Conservation (phyloP, 2,329 filamentous ascomycete species). For the Xylaria multiplex region DNA sequence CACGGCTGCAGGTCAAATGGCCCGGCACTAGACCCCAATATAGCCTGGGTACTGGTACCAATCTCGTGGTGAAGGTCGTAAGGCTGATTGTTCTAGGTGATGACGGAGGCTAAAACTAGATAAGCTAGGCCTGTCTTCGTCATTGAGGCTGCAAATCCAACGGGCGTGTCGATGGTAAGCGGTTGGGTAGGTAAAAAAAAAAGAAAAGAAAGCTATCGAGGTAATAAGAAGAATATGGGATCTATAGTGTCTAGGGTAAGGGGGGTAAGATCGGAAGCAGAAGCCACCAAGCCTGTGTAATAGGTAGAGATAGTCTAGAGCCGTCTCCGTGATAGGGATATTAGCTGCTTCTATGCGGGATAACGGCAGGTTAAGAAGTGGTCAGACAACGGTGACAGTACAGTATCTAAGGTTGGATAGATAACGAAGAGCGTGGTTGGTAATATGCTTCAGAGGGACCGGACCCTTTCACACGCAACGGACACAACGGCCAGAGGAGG, state of each 20-base stretch:
- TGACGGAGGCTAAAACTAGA: constrained; percentile 64
- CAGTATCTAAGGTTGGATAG: constrained; percentile 2
- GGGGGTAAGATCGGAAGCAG: constrained; percentile 28
- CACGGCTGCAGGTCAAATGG: constrained; percentile 32
- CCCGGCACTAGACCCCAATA: constrained; percentile 30
- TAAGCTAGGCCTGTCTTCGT: constrained; percentile 68
- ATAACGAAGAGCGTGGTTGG: constrained; percentile 26
- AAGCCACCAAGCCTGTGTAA: constrained; percentile 17
- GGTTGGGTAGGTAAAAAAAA: constrained; percentile 5
- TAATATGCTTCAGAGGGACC: constrained; percentile 23
- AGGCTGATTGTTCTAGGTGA: constrained; percentile 56
- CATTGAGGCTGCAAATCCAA: constrained; percentile 55
- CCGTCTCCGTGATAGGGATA: constrained; percentile 32
- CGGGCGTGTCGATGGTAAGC: constrained; percentile 11
- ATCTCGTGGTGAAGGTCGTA: constrained; percentile 33
- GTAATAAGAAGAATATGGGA: constrained; percentile 21
- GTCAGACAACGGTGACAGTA: constrained; percentile 13
- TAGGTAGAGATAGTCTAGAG: constrained; percentile 22
- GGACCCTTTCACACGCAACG: constrained; percentile 32
- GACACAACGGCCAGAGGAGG: constrained; percentile 21
- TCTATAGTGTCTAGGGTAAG: constrained; percentile 26
- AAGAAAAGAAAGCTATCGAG: constrained; percentile 15
- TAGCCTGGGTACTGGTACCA: constrained; percentile 30
- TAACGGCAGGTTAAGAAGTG: constrained; percentile 15
- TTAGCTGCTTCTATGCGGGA: constrained; percentile 18